A percentile compares a stretch with the other conserved stretches of the same genome.
These are phyloP conservation scores for Aspergillus piperis DNA, from an alignment of 2,329 filamentous ascomycete genomes.

Conservation along the genomic window DNA sequence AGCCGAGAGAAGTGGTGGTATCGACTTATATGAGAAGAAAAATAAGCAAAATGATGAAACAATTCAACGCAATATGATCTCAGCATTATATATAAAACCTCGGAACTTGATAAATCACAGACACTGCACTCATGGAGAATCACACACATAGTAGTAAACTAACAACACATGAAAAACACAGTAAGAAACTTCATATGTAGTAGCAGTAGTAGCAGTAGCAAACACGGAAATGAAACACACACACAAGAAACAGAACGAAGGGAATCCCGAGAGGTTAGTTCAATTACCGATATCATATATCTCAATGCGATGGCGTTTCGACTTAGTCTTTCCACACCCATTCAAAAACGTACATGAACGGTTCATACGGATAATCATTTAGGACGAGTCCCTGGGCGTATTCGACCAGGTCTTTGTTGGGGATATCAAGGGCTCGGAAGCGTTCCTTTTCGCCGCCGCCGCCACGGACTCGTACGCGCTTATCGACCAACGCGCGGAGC, in stretches of 20 bases:
- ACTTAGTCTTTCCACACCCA: constrained; percentile 26
- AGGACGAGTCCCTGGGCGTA: constrained; percentile 32
- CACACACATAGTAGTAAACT: too few species aligned
- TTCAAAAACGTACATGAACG: constrained; percentile 37
- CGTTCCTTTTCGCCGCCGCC: constrained; percentile 25
- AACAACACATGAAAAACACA: too few species aligned
- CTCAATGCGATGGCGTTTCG: background rate
- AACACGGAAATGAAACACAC: too few species aligned
- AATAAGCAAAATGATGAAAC: too few species aligned
- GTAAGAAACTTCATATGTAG: too few species aligned
- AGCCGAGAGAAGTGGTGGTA: too few species aligned
- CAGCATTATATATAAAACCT: too few species aligned
- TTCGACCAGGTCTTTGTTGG: constrained; percentile 30
- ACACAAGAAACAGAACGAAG: background rate
- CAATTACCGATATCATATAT: background rate
- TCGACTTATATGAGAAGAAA: too few species aligned
- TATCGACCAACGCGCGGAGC: constrained; percentile 28
- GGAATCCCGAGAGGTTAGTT: background rate
- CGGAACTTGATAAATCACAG: too few species aligned
- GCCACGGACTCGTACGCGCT: constrained; percentile 26
- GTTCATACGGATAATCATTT: constrained; percentile 29
- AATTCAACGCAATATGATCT: too few species aligned
- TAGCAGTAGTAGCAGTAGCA: too few species aligned
- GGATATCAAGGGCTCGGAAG: constrained; percentile 25
- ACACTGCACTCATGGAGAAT: too few species aligned